Percentiles rank a stretch among this genome's conserved stretches.
Conservation (phyloP, 2,329 filamentous ascomycete species). For the Fusarium torreyae region DNA sequence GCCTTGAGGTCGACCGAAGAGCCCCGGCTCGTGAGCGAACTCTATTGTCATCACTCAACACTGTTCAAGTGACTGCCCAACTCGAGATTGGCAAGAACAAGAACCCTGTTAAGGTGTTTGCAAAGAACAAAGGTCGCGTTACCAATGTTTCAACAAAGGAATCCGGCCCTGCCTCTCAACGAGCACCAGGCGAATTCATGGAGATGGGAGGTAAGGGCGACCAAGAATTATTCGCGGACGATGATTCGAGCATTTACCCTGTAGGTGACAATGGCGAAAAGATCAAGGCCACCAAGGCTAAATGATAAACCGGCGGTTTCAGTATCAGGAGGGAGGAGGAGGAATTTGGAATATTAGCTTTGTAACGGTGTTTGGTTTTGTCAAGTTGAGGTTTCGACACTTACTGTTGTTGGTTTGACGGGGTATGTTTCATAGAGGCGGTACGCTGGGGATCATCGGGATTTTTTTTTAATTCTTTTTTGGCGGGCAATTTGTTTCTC, state of each 20-base stretch:
- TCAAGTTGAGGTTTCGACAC: constrained; percentile 5
- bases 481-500: constrained; percentile 4
- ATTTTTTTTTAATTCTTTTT: constrained; percentile 1
- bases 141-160: constrained; percentile 68
- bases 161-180: constrained; percentile 74
- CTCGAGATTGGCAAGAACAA: constrained; percentile 71
- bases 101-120: constrained; percentile 78
- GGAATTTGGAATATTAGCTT: constrained; percentile 1
- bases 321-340: constrained; percentile 7
- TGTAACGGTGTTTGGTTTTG: constrained; percentile 26
- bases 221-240: constrained; percentile 79
- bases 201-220: constrained; percentile 90
- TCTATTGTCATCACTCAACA: constrained; percentile 84
- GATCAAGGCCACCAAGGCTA: constrained; percentile 51
- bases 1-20: constrained; percentile 86
- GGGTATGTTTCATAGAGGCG: constrained; percentile 31
- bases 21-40: constrained; percentile 88
- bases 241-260: constrained; percentile 67
- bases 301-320: constrained; percentile 20
- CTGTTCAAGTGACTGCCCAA: constrained; percentile 69
- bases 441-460: constrained; percentile 16
- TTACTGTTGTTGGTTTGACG: constrained; percentile 17
- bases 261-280: constrained; percentile 51
- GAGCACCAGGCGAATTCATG: constrained; percentile 83
- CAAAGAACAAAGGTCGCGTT: constrained; percentile 73